Conservation (phyloP, 2,329 filamentous ascomycete species). For the Thermoascus crustaceus region DNA sequence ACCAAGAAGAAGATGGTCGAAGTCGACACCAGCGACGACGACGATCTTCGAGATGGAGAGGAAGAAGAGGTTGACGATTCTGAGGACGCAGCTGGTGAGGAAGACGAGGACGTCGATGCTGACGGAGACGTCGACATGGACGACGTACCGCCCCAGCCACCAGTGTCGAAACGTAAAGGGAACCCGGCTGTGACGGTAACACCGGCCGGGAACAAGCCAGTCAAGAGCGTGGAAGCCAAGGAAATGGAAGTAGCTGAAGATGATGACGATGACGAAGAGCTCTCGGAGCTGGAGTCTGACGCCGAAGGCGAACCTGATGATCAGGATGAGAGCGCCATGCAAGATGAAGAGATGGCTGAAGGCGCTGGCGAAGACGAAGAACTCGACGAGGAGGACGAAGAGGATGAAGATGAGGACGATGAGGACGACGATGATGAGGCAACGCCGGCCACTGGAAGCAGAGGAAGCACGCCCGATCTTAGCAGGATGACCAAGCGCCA, state of each 20-base stretch:
- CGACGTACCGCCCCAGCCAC: constrained; percentile 33
- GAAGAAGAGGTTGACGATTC: constrained; percentile 29
- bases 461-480: constrained; percentile 53
- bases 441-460: constrained; percentile 42
- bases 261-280: constrained; percentile 44
- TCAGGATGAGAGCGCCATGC: constrained; percentile 37
- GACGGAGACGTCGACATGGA: constrained; percentile 39
- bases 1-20: constrained; percentile 39
- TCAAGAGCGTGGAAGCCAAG: constrained; percentile 40
- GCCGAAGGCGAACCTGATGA: constrained; percentile 43
- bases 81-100: constrained; percentile 28
- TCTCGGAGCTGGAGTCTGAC: constrained; percentile 40
- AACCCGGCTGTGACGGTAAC: constrained; percentile 30
- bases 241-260: constrained; percentile 41
- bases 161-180: constrained; percentile 27
- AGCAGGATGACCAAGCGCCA: constrained; percentile 63
- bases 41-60: constrained; percentile 35
- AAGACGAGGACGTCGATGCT: constrained; percentile 26
- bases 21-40: constrained; percentile 39
- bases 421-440: constrained; percentile 35
- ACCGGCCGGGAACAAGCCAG: constrained; percentile 25
- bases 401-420: constrained; percentile 35
- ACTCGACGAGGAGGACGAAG: constrained; percentile 28
- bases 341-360: constrained; percentile 29
- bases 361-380: constrained; percentile 27